Evolutionary conservation across 805 yeast species (phyloP).

Genomic region (Candida gorgasii): DNA sequence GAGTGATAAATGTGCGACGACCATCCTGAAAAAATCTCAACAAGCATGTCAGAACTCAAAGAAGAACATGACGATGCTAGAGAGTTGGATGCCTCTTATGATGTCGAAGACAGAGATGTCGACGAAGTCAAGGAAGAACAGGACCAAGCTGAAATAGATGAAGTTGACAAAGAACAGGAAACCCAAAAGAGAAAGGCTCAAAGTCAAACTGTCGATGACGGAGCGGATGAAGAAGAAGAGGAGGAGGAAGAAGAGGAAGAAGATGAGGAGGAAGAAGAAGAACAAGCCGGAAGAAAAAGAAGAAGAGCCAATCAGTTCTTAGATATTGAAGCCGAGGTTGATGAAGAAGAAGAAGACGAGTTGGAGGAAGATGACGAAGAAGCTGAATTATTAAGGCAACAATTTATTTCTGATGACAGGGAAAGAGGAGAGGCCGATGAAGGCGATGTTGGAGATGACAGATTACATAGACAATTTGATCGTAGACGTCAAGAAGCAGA

Average conservation of each 20-base stretch:
- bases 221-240: slow-evolving; percentile 14
- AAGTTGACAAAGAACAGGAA: too few species aligned
- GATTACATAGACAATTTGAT: slow-evolving; percentile 89
- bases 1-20: too few species aligned
- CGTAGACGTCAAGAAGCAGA: slow-evolving; percentile 81
- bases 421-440: slow-evolving; percentile 54
- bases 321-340: slow-evolving; percentile 99
- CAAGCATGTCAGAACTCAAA: slow-evolving; percentile 5
- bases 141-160: too few species aligned
- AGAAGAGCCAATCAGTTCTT: slow-evolving; percentile 76
- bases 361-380: slow-evolving; percentile 90
- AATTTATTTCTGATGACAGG: slow-evolving; percentile 73
- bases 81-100: slow-evolving; percentile 9
- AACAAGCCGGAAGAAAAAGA: slow-evolving; percentile 49
- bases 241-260: slow-evolving; percentile 51
- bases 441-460: slow-evolving; percentile 54
- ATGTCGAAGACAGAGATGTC: slow-evolving; percentile 19
- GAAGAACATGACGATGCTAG: slow-evolving; percentile 5
- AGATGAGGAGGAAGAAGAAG: slow-evolving; percentile 53
- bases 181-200: slow-evolving; percentile 5
- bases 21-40: slow-evolving; percentile 3
- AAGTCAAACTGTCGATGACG: slow-evolving; percentile 10
- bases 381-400: slow-evolving; percentile 83
- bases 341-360: slow-evolving; percentile 92
- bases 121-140: slow-evolving; percentile 20